Percentiles rank a stretch among this genome's conserved stretches.
Evolutionary conservation across 495 filamentous ascomycete species (phyloP).

Genomic region (Penicillium lividum): DNA sequence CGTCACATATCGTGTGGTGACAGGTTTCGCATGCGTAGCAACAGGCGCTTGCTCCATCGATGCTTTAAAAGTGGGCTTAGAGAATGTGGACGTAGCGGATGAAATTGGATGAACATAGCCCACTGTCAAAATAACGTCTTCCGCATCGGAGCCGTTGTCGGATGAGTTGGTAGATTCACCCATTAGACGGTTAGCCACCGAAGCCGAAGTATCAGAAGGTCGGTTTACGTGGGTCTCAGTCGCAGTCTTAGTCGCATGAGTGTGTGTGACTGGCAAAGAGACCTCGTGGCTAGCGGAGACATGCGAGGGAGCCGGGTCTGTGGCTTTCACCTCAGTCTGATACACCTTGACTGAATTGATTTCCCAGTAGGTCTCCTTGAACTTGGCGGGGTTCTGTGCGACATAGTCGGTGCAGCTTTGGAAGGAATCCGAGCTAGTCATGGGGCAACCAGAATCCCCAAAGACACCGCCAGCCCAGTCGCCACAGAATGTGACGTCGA

Average conservation of each 20-base stretch:
- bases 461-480: conserved; percentile 76
- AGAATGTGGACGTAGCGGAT: not conserved
- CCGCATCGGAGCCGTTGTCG: not conserved
- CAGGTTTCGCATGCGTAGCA: not conserved
- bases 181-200: not conserved
- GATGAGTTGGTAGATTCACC: not conserved
- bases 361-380: conserved; percentile 67
- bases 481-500: conserved; percentile 87
- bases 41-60: not conserved
- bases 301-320: conserved; percentile 6
- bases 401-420: conserved; percentile 65
- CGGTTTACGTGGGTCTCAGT: not conserved
- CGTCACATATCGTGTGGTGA: conserved; percentile 16
- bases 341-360: conserved; percentile 71
- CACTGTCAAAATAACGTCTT: conserved; percentile 8
- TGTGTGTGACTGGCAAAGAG: conserved; percentile 1
- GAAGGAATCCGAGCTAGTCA: conserved; percentile 38
- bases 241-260: not conserved
- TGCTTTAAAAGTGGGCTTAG: not conserved
- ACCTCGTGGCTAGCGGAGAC: conserved; percentile 7
- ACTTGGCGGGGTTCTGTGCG: conserved; percentile 59
- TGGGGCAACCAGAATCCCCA: conserved; percentile 38
- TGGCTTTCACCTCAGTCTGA: conserved; percentile 35
- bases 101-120: conserved; percentile 6
- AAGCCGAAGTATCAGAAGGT: not conserved